Base-by-base conservation (phyloP, 257 asterid species). In the Solanum ossicruentum region DNA sequence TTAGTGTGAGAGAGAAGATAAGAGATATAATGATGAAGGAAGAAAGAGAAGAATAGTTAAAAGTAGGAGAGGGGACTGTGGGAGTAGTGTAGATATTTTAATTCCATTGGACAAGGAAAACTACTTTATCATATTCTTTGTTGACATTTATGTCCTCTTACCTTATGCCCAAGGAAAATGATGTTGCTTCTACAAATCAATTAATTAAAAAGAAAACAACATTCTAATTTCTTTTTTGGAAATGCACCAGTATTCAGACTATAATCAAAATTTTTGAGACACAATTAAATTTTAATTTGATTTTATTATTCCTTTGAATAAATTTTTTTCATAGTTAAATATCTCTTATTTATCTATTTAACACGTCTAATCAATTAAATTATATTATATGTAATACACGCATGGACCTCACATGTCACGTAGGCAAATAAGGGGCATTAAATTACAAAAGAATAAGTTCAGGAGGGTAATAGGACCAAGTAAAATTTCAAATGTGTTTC, bases 11-110 rank as follows among this genome's bases (percentile, higher is more conserved):
- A 69, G 49, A 77, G 86, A 72, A 77, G 86, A 72, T 55, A 52
- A 81, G 39, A 83, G 89, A 84, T 23, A 80, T 63, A 69, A 26
- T 83, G 47, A 9, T 57, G 47, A 43, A 43, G 8, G 61, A 84
- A 21, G 1, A 57, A 8, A 61, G 13, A 56, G 84, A 58, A 47
- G 39, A 58, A 12, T 26, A 45, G 45, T 45, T 57, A 82, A 52
- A 52, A 75, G 43, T 45, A 18, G 56, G 32, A 75, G n/a, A 58
- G 69, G 63, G 52, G 45, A 80, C 61, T 55, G 83, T 57, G 55
- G 55, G 57, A 21, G 77, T 61, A 23, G 72, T 17, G 80, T 28
- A 67, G 85, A 67, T 83, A 83, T 67, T 18, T 49, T 51, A 75
- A 49, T 75, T 3, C 61, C 45, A 51, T 51, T 77, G 61, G 61